Evolutionary conservation across 805 yeast genomes (phyloP).

Genomic region (Candida dajiaensis): DNA sequence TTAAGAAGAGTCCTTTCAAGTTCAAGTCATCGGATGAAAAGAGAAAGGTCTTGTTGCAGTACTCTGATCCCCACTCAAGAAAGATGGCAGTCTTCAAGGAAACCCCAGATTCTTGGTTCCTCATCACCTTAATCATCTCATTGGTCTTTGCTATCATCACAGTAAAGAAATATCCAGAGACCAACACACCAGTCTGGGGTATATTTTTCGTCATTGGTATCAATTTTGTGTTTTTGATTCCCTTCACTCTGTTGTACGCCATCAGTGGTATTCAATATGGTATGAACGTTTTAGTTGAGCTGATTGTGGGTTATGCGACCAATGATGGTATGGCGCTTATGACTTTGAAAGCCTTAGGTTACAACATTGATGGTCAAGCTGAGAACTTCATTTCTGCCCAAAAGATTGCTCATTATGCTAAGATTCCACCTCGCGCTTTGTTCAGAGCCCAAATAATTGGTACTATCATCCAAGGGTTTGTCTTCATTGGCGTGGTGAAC

Average conservation of each 20-base stretch:
- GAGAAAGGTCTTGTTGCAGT: not conserved
- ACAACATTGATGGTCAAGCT: constrained; percentile 60
- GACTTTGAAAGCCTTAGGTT: constrained; percentile 46
- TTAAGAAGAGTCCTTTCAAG: not conserved
- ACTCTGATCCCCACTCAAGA: constrained; percentile 40
- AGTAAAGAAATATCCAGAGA: constrained; percentile 37
- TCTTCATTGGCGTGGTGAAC: constrained; percentile 28
- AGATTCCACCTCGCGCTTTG: constrained; percentile 52
- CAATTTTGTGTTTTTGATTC: constrained; percentile 45
- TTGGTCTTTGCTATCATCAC: constrained; percentile 39
- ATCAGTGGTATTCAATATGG: constrained; percentile 43
- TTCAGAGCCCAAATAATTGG: constrained; percentile 41
- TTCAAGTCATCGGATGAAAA: not conserved
- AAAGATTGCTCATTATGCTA: constrained; percentile 41
- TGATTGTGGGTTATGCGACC: constrained; percentile 50
- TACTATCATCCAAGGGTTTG: constrained; percentile 26
- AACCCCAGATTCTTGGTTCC: constrained; percentile 48
- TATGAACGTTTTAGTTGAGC: constrained; percentile 48
- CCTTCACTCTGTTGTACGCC: constrained; percentile 41
- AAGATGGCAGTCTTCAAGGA: constrained; percentile 54
- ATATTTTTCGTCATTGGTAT: constrained; percentile 47
- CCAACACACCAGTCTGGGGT: constrained; percentile 56
- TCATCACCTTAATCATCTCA: constrained; percentile 36
- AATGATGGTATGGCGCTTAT: constrained; percentile 51
- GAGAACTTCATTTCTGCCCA: constrained; percentile 50